A percentile compares a stretch with the other conserved stretches of the same genome.
Evolutionary conservation across 805 yeast species (phyloP).

Genomic region (Metschnikowia kunwiensis): DNA sequence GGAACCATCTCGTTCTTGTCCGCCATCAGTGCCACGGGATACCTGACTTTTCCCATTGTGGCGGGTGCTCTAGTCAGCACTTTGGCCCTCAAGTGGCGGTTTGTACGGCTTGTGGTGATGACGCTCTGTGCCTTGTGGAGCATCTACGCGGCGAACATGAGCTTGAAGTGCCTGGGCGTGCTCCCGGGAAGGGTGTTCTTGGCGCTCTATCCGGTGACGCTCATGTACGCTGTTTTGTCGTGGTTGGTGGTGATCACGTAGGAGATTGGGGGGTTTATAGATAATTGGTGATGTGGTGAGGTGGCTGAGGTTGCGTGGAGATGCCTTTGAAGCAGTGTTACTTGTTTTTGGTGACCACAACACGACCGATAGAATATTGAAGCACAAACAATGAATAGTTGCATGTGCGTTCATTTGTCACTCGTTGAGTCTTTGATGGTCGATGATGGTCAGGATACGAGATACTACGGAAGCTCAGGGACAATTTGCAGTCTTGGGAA

Average conservation of each 20-base stretch:
- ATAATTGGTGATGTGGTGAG: no score
- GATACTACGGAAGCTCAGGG: no score
- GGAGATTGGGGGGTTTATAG: no score
- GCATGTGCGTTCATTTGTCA: no score
- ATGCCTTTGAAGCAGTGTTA: no score
- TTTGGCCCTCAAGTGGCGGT: slow-evolving; percentile 44
- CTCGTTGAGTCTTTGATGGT: no score
- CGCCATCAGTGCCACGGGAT: slow-evolving; percentile 68
- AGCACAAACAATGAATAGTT: no score
- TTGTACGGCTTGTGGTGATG: slow-evolving; percentile 49
- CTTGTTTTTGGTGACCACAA: no score
- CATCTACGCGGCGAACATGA: slow-evolving; percentile 57
- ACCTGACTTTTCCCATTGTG: slow-evolving; percentile 64
- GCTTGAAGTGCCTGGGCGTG: slow-evolving; percentile 64
- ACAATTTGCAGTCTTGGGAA: no score
- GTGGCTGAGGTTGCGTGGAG: no score
- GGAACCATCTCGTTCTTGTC: slow-evolving; percentile 63
- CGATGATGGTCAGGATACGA: no score
- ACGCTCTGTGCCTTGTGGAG: slow-evolving; percentile 56
- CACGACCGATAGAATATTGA: no score
- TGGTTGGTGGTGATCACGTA: slow-evolving; percentile 65
- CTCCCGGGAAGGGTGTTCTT: slow-evolving; percentile 56
- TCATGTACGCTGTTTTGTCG: slow-evolving; percentile 58
- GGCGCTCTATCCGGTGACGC: slow-evolving; percentile 64
- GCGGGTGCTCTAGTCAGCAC: slow-evolving; percentile 49